These are phyloP conservation scores for Saposhnikovia divaricata DNA, from an alignment of 129 eudicot genomes.

Conservation along the genomic window DNA sequence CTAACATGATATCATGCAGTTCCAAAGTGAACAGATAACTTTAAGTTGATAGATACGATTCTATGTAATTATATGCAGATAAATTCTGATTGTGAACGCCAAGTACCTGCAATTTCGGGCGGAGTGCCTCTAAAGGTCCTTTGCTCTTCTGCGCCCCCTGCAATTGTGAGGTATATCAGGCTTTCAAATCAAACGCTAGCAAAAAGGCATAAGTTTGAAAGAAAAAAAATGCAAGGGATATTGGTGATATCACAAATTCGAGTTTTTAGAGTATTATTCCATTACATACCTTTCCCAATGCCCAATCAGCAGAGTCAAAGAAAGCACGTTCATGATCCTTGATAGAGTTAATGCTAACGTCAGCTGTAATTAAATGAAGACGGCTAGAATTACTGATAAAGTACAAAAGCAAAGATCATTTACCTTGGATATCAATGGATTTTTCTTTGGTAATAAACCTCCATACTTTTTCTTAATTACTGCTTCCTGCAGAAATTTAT, in stretches of 20 bases:
- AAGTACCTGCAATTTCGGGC: slow-evolving; percentile 81
- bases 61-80: not conserved
- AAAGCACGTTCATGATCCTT: slow-evolving; percentile 92
- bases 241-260: not conserved
- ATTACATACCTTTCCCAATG: slow-evolving; percentile 67
- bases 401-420: not conserved
- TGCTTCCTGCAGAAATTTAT: slow-evolving; percentile 40
- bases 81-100: not conserved
- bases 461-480: slow-evolving; percentile 89
- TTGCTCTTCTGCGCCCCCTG: slow-evolving; percentile 71
- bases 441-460: slow-evolving; percentile 68
- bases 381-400: not conserved
- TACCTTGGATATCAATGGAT: slow-evolving; percentile 79
- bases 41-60: not conserved
- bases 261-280: not conserved
- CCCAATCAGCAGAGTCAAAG: slow-evolving; percentile 98
- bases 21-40: not conserved
- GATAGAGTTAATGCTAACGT: not conserved
- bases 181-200: not conserved
- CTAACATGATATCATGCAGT: not conserved
- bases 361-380: not conserved
- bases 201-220: not conserved
- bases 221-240: not conserved
- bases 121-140: slow-evolving; percentile 88
- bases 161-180: slow-evolving; percentile 25